Evolutionary conservation across 495 filamentous ascomycete species (phyloP).

Genomic region (Zalerion maritima): DNA sequence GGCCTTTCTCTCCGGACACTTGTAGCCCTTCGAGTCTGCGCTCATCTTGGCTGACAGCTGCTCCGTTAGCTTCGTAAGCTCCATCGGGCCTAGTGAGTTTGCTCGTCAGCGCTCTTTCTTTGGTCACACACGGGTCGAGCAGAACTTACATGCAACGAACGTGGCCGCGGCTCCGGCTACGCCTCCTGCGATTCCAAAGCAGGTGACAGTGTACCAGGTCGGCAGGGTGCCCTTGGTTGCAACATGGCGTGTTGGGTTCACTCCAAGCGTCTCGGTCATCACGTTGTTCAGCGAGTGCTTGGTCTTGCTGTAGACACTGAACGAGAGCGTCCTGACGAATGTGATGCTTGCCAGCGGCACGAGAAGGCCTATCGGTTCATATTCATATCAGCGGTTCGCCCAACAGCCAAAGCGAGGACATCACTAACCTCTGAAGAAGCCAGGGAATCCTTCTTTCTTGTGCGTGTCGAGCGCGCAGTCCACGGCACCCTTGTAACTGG

Average conservation of each 20-base stretch:
- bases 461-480: conserved; percentile 64
- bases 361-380: conserved; percentile 41
- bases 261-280: conserved; percentile 47
- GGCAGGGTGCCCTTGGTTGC: conserved; percentile 56
- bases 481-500: conserved; percentile 49
- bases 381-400: background rate
- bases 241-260: conserved; percentile 55
- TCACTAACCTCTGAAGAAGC: conserved; percentile 61
- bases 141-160: conserved; percentile 64
- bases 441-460: conserved; percentile 51
- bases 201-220: conserved; percentile 50
- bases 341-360: conserved; percentile 80
- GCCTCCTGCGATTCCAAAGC: conserved; percentile 65
- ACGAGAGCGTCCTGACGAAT: conserved; percentile 79
- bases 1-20: conserved; percentile 35
- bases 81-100: conserved; percentile 58
- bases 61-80: conserved; percentile 83
- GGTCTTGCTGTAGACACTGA: conserved; percentile 76
- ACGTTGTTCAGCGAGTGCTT: conserved; percentile 62
- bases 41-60: conserved; percentile 80
- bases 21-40: conserved; percentile 42
- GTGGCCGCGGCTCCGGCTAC: conserved; percentile 69
- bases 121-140: conserved; percentile 3
- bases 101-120: conserved; percentile 1
- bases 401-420: conserved; percentile 1